Conservation (phyloP, 1,284 basidiomycete species). For the Pyrrhoderma noxium region DNA sequence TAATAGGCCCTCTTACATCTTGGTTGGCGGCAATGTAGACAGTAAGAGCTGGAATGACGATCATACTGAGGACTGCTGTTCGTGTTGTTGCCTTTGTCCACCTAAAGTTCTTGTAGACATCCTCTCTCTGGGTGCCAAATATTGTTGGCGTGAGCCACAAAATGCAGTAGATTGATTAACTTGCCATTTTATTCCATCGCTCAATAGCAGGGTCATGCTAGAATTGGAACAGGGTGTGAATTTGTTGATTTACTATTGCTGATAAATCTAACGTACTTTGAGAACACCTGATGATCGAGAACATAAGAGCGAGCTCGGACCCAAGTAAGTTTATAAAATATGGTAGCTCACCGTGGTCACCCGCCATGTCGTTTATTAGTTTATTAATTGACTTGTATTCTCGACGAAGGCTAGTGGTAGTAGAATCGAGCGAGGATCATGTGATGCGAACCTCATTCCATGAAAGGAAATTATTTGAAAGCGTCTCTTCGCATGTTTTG, state of each 20-base stretch:
- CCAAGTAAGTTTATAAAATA: too few species aligned
- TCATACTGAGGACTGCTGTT: constrained; percentile 41
- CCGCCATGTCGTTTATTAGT: constrained; percentile 34
- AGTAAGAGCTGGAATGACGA: constrained; percentile 42
- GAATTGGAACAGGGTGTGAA: constrained; percentile 4
- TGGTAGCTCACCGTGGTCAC: constrained; percentile 36
- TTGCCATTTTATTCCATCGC: constrained; percentile 72
- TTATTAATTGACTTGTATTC: too few species aligned
- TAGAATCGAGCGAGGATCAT: too few species aligned
- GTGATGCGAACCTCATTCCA: too few species aligned
- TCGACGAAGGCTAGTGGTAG: too few species aligned
- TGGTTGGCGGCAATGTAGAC: constrained; percentile 32
- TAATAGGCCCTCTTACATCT: constrained; percentile 27
- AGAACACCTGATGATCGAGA: too few species aligned
- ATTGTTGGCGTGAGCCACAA: constrained; percentile 14
- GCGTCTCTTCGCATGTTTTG: too few species aligned
- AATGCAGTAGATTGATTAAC: constrained; percentile 19
- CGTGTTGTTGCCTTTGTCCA: constrained; percentile 61
- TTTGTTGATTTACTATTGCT: constrained; percentile 5
- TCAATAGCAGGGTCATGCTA: constrained; percentile 77
- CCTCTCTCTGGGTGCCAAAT: constrained; percentile 55
- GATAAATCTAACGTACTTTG: not conserved
- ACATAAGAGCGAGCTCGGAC: too few species aligned
- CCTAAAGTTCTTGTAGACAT: constrained; percentile 70
- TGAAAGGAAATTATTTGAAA: too few species aligned